Base-by-base conservation (phyloP, 345 rosid species). In the Sisymbrium irio region DNA sequence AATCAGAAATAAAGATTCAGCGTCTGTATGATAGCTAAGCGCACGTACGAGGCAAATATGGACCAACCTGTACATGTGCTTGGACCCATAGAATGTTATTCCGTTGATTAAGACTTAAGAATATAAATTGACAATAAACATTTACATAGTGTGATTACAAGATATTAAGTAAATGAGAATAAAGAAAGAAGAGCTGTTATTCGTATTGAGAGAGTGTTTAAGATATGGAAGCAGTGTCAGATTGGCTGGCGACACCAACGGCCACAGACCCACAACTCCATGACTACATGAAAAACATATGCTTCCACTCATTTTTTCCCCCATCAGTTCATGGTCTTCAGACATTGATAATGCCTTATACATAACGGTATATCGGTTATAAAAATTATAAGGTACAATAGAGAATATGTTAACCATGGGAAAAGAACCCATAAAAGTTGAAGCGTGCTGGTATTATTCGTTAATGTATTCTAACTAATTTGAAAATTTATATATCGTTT, bases 61-160 rank as follows among this genome's bases (percentile, higher is more conserved):
- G 50, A 69, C 77, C 62, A 77, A 76, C 85, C 82, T 86, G 88
- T 85, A 88, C 90, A 88, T 82, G 92, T 85, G 86, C 83, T 74
- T 72, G 58, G 65, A 27, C 19, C 77, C 79, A 53, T 57, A 20
- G 6, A 71, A 18, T 55, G 44, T 46, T 41, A 56, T 20, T 41
- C 5, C 13, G 17, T 33, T 9, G 10, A 6, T 6, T 71, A 15
- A 68, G 74, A 64, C 62, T 36, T 46, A 27, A 18, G 1, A 67
- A 63, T n/a, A 32, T 36, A 39, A 47, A 50, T 2, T 41, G 58
- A 54, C 35, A 59, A 51, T 59, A 75, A 22, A 27, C 7, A 20
- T 9, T 53, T 25, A 65, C 9, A 27, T 40, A 66, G 17, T 28
- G 13, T 13, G 35, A 54, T 39, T 28, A 36, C 10, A 62, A 41